A percentile compares a stretch with the other conserved stretches of the same genome.
These are phyloP conservation scores for Trichosporon faecale DNA, from an alignment of 1,284 basidiomycete species.

Conservation along the genomic window DNA sequence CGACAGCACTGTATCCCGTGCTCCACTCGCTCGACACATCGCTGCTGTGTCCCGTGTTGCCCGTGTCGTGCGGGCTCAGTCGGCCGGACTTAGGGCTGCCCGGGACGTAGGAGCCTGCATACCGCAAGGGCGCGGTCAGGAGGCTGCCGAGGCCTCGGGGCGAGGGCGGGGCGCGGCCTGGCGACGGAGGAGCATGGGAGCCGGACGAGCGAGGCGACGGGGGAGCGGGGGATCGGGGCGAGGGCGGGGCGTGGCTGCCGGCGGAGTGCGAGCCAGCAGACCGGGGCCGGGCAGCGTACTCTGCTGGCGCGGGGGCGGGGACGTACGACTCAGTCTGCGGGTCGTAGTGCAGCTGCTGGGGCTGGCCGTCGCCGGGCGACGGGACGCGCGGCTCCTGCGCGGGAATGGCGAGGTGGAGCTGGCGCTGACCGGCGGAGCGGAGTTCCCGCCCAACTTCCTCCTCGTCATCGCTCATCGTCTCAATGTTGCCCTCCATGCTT, in stretches of 20 bases:
- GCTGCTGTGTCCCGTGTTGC: background rate
- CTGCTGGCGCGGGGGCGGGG: background rate
- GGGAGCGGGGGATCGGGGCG: too few species aligned
- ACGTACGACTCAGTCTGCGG: background rate
- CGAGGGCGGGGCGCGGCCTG: background rate
- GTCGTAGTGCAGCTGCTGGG: background rate
- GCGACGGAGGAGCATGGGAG: background rate
- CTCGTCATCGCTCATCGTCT: constrained; percentile 2
- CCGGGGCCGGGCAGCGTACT: background rate
- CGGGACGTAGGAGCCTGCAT: background rate
- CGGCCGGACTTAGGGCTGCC: background rate
- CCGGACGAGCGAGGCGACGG: background rate
- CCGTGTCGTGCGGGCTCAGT: background rate
- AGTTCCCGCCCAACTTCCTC: background rate
- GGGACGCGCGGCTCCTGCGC: background rate
- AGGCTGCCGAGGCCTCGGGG: background rate
- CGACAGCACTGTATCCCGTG: background rate
- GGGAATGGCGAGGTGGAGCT: background rate
- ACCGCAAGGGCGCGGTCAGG: background rate
- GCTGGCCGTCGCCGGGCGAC: background rate
- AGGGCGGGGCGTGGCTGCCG: too few species aligned
- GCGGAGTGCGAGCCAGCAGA: background rate
- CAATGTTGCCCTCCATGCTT: constrained; percentile 2
- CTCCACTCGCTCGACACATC: constrained; percentile 1
- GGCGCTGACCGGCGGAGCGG: background rate